A percentile compares a stretch with the other conserved stretches of the same genome.
These are phyloP conservation scores for Colletotrichum lupini DNA, from an alignment of 2,329 filamentous ascomycete species.

Conservation along the genomic window DNA sequence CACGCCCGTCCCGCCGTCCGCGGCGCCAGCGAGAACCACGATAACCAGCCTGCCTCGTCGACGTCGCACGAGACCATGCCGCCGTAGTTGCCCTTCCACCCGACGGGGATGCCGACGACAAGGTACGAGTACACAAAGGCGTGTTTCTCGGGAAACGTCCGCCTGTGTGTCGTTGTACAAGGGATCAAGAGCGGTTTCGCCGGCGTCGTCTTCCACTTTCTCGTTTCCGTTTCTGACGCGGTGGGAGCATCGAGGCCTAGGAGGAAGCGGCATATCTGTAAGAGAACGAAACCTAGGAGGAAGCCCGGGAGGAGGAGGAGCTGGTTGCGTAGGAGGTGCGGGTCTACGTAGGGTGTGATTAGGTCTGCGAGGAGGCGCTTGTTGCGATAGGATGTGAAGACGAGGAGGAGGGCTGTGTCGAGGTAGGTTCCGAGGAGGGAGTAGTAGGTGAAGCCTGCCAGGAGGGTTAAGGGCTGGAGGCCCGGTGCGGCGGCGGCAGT, in stretches of 20 bases:
- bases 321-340: background rate
- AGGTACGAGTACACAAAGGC: slow-evolving; percentile 79
- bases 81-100: slow-evolving; percentile 66
- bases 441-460: slow-evolving; percentile 38
- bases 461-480: slow-evolving; percentile 23
- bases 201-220: slow-evolving; percentile 39
- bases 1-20: slow-evolving; percentile 51
- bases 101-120: slow-evolving; percentile 74
- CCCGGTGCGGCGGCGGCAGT: slow-evolving; percentile 7
- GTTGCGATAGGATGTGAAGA: slow-evolving; percentile 39
- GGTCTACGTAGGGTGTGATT: background rate
- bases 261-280: background rate
- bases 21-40: slow-evolving; percentile 45
- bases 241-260: background rate
- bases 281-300: slow-evolving; percentile 13
- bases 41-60: slow-evolving; percentile 36
- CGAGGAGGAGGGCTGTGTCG: slow-evolving; percentile 41
- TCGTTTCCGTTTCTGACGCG: background rate
- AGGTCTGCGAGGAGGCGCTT: background rate
- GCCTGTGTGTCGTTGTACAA: slow-evolving; percentile 71
- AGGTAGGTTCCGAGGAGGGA: slow-evolving; percentile 35
- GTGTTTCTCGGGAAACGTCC: slow-evolving; percentile 75
- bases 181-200: slow-evolving; percentile 69
- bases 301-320: slow-evolving; percentile 18
- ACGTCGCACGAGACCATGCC: slow-evolving; percentile 64